These are phyloP conservation scores for Deinandra increscens DNA, from an alignment of 129 eudicot genomes.

Conservation along the genomic window DNA sequence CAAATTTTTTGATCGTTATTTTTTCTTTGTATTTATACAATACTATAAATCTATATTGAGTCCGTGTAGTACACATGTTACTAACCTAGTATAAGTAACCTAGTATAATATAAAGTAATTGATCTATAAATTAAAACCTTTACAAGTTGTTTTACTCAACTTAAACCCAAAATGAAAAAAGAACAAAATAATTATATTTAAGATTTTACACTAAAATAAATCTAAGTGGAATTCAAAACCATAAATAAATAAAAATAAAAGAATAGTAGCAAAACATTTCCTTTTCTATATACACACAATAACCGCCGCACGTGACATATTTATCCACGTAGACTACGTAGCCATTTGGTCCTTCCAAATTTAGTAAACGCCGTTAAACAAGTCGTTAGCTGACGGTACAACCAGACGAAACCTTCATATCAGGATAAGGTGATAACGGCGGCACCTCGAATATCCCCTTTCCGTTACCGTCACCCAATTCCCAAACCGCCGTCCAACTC, in stretches of 20 bases:
- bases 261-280: constrained; percentile 8
- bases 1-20: too few relatives aligned
- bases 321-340: constrained; percentile 3
- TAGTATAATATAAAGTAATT: too few relatives aligned
- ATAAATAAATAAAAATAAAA: constrained; percentile 5
- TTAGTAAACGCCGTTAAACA: constrained; percentile 15
- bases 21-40: too few relatives aligned
- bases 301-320: constrained; percentile 4
- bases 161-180: too few relatives aligned
- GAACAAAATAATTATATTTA: neutral
- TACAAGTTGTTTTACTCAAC: too few relatives aligned
- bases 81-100: too few relatives aligned
- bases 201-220: neutral
- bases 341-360: neutral
- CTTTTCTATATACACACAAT: neutral
- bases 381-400: neutral
- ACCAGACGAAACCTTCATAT: constrained; percentile 28
- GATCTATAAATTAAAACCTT: too few relatives aligned
- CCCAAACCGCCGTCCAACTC: constrained; percentile 42
- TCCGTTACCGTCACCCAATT: constrained; percentile 34
- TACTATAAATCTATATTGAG: too few relatives aligned
- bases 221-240: neutral
- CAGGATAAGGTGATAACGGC: constrained; percentile 45
- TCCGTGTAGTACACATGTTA: too few relatives aligned
- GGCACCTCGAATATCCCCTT: constrained; percentile 50